These are phyloP conservation scores for Pistacia integerrima DNA, from an alignment of 345 rosid genomes.

Conservation along the genomic window DNA sequence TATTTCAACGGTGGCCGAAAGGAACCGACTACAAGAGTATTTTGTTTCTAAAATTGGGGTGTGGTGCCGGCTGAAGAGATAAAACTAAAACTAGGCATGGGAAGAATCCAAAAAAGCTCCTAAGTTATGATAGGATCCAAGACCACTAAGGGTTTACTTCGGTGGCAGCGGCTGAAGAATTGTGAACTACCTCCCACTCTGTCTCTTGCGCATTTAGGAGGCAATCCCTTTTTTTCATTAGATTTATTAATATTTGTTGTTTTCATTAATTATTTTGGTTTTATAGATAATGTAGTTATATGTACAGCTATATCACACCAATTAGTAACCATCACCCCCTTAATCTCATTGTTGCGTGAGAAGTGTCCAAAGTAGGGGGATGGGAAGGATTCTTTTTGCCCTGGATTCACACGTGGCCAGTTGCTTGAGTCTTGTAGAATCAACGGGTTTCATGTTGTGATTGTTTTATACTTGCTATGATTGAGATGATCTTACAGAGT, in stretches of 20 bases:
- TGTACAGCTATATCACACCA: not conserved
- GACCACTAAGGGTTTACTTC: slow-evolving; percentile 4
- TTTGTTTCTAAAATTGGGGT: slow-evolving; percentile 6
- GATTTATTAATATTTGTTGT: not conserved
- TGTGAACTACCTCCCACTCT: slow-evolving; percentile 31
- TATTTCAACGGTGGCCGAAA: slow-evolving; percentile 20
- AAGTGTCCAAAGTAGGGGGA: slow-evolving; percentile 29
- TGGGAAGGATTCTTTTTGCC: slow-evolving; percentile 41
- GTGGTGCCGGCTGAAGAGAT: slow-evolving; percentile 14
- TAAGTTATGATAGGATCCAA: not conserved
- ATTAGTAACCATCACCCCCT: slow-evolving; percentile 8
- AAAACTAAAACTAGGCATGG: slow-evolving; percentile 1
- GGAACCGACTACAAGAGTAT: slow-evolving; percentile 5
- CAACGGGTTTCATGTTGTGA: slow-evolving; percentile 13
- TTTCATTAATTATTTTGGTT: not conserved
- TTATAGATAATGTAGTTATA: not conserved
- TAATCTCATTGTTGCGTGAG: slow-evolving; percentile 28
- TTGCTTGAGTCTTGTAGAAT: slow-evolving; percentile 26
- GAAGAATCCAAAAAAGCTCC: slow-evolving; percentile 17
- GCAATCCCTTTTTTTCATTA: slow-evolving; percentile 1
- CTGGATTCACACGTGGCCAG: slow-evolving; percentile 46
- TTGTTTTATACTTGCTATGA: not conserved
- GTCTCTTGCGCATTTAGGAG: slow-evolving; percentile 5
- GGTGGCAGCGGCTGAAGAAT: slow-evolving; percentile 33
- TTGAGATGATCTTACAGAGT: not conserved